These are phyloP conservation scores for Apiospora arundinis DNA, from an alignment of 2,329 filamentous ascomycete genomes.

Conservation along the genomic window DNA sequence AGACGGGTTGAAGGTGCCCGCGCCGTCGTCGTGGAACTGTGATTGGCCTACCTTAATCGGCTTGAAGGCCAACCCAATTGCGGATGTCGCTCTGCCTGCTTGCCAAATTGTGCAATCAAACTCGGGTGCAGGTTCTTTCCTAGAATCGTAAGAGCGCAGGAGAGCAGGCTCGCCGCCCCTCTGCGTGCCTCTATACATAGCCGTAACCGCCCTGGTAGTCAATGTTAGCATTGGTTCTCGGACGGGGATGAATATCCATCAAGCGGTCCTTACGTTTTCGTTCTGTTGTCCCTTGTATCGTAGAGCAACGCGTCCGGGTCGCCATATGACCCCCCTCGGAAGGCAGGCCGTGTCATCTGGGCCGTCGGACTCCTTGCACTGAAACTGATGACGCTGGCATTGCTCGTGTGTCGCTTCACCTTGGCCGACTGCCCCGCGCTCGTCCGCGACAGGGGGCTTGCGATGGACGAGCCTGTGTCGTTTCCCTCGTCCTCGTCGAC, in stretches of 20 bases:
- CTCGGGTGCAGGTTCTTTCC: conserved; percentile 87
- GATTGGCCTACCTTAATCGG: conserved; percentile 93
- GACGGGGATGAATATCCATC: neutral
- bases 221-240: conserved; percentile 31
- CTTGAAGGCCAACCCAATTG: conserved; percentile 93
- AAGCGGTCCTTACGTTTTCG: conserved; percentile 76
- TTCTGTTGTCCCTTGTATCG: conserved; percentile 82
- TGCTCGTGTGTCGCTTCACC: conserved; percentile 72
- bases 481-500: conserved; percentile 83
- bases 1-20: conserved; percentile 89
- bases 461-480: conserved; percentile 56
- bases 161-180: conserved; percentile 73
- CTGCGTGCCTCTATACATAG: conserved; percentile 83
- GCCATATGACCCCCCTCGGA: conserved; percentile 68
- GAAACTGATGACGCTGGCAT: conserved; percentile 83
- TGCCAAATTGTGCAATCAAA: conserved; percentile 97
- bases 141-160: conserved; percentile 92
- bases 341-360: conserved; percentile 60
- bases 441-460: conserved; percentile 51
- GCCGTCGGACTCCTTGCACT: conserved; percentile 68
- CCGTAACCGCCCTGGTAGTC: conserved; percentile 86
- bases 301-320: conserved; percentile 89
- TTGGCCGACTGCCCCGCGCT: conserved; percentile 44
- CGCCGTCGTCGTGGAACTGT: conserved; percentile 90
- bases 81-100: conserved; percentile 90